Base-by-base conservation (phyloP, 83 land plant genomes). In the Picea engelmannii region DNA sequence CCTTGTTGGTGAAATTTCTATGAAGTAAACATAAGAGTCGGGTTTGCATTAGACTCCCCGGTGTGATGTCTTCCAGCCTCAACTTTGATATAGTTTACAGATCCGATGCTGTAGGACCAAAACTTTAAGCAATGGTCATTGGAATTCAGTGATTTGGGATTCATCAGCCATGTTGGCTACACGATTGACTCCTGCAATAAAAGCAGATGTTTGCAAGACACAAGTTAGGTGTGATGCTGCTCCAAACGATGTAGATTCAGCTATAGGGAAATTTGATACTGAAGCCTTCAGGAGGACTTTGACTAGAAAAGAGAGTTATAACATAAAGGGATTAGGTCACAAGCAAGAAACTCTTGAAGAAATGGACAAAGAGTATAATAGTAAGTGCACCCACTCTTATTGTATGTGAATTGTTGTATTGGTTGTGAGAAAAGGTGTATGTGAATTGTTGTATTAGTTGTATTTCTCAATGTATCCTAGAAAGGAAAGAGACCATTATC, bases 321-420 rank as follows among this genome's bases (percentile, higher is more conserved):
- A 88, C 62, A 49, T 83, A 62, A 82, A 65, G 25, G 90, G 90
- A 15, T 88, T 86, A 44, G 88, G 88, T 47, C 80, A 80, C 69
- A 88, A 88, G 81, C 76, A 88, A 80, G 89, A 88, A 80, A 88
- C 82, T 79, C 81, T 88, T 61, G 73, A 82, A 63, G 78, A 15
- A 21, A 85, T 88, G 82, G 82, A 75, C 59, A 63, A 78, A 76
- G 89, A 88, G 74, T 88, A 76, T 24, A 88, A 88, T 44, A 88
- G 88, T 88, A 61, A 82, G 90, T 58, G 62, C 61, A 13, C 35
- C 10, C 3, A 31, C 13, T 52, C 38, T 52, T 40, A 9, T 23
- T 52, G 76, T 52, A 62, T 80, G 35, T 23, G 13, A 21, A 80
- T 65, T 66, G n/a, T 17, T 40, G 42, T 47, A 58, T 61, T 24